Base-by-base conservation (phyloP, 1,284 basidiomycete genomes). In the Veloporphyrellus conicus region DNA sequence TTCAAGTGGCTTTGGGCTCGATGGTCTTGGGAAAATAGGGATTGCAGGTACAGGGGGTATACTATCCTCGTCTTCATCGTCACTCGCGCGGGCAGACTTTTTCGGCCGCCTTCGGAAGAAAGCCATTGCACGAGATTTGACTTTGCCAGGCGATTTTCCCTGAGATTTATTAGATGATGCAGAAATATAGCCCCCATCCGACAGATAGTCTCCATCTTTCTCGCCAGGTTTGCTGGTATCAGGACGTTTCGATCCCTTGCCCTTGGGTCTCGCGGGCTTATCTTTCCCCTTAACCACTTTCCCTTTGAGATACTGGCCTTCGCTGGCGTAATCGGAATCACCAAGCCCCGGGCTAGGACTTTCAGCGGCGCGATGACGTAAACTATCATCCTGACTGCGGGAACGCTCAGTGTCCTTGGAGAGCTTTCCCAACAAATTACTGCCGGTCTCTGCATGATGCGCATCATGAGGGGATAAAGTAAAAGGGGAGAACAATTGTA, bases 141-240 rank as follows among this genome's bases (percentile, higher is more conserved):
- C 53, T 19, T 47, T 63, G 33, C 62, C 36, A 6, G 63, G 31
- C 0, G 62, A 60, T 43, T 63, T 63, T 35, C 58, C 54, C 41
- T 46, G 62, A 5, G 66, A 64, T 42, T 67, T 64, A 44, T 54
- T 68, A 2, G 62, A 64, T 35, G 62, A 68, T 1, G 62, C 64
- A n/a, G 62, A 64, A 36, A 64, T 58, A 43, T 64, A 64, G 2
- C 64, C 62, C 2, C 62, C 62, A 15, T 64, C 62, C 14, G 62
- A 64, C 1, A 53, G 14, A 35, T 60, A 62, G 8, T 54, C 62
- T 0, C 38, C 45, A 3, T 65, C 64, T 31, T 49, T 54, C 18
- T 55, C 65, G 27, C 46, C 35, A 15, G 44, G 44, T 39, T 55
- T 55, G 29, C 45, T 36, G 9, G 42, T 31, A 20, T 66, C 60